Base-by-base conservation (phyloP, 202 grass and related monocot genomes). In the Saccharum hybrid region DNA sequence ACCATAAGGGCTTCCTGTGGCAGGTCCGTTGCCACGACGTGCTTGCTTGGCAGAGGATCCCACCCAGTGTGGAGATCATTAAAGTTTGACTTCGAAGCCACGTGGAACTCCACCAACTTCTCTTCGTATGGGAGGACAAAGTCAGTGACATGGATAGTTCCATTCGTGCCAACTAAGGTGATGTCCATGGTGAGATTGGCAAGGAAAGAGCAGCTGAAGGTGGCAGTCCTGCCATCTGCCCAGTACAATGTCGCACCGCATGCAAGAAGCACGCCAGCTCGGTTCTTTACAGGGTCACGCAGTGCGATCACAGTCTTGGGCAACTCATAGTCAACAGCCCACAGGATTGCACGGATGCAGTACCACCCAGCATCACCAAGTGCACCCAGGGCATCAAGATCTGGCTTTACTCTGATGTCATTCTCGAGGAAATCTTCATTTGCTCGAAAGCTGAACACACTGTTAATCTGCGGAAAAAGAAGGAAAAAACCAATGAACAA, bases 1-100 rank as follows among this genome's bases (percentile, higher is more conserved):
- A 98, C 85, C 95, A 98, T 98, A 4, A 92, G 89, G 1, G 88
- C 90, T n/a, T 95, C 92, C 80, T 98, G 92, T 4, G 92, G 90
- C 26, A 98, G 93, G 6, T 90, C 85, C 5, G 87, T 85, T 13
- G 19, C 7, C 34, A 95, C 77, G 0, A 83, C 83, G 34, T 92
- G 87, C 60, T 79, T 88, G 74, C 73, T 93, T 2, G 92, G 90
- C 41, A 91, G 46, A 37, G 36, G 36, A 23, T 87, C 75, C 96
- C 92, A 95, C 12, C 92, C 87, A 0, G 34, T 68, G 40, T 83
- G 65, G 6, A 88, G 87, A 10, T 94, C 71, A 0, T 23, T 71
- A 19, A 97, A 97, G 5, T 19, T 34, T 5, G 82, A 85, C 49
- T 72, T 82, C 3, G 88, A 86, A 0, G 82, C 90, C 72, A 91